A percentile compares a stretch with the other conserved stretches of the same genome.
phyloP scores from a whole-genome alignment of 2,329 filamentous ascomycete species.

The Scleromitrula shiraiana region DNA sequence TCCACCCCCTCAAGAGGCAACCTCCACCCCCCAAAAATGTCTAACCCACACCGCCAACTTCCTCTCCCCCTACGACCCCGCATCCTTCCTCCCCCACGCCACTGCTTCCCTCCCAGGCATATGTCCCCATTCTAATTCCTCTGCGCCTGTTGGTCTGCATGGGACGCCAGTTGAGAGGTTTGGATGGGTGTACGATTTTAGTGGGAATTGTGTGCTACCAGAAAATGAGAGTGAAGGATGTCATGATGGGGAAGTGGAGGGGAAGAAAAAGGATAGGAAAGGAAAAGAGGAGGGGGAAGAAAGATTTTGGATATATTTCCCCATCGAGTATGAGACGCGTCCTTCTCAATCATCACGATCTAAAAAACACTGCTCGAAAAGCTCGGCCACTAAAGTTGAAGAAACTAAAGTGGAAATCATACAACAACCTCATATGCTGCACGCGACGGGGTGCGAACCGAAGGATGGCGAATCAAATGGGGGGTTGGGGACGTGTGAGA shows the following conservation, averaged over 20 bases:
- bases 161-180: not conserved
- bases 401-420: not conserved
- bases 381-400: not conserved
- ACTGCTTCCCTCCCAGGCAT: not conserved
- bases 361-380: not conserved
- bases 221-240: not conserved
- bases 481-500: not conserved
- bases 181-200: not conserved
- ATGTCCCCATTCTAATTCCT: not conserved
- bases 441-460: not conserved
- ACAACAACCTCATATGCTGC: not conserved
- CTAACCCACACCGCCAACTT: not conserved
- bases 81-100: not conserved
- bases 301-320: conserved; percentile 1
- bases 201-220: not conserved
- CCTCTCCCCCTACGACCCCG: not conserved
- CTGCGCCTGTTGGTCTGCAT: not conserved
- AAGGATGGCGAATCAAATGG: not conserved
- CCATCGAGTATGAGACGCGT: not conserved
- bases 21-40: not conserved
- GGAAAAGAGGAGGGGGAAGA: not conserved
- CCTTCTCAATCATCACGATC: not conserved
- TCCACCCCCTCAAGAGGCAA: not conserved
- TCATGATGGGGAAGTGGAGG: too few species aligned
- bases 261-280: too few species aligned